Base-by-base conservation (phyloP, 371 early-diverging fungal genomes). In the Massospora cicadina region DNA sequence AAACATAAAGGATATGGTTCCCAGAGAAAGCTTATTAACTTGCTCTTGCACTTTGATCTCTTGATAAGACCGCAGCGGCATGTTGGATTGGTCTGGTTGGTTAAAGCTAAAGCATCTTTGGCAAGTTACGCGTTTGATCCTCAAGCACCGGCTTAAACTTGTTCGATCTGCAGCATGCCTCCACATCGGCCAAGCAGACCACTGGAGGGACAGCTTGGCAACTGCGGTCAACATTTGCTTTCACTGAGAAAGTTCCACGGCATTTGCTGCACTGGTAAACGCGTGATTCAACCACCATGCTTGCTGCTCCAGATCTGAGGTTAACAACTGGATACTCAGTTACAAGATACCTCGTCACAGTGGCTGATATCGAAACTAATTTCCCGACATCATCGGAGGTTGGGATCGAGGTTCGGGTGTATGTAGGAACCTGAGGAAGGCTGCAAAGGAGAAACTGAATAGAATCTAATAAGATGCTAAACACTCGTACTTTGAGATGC, bases 31-130 rank as follows among this genome's bases (percentile, higher is more conserved):
- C 65, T 76, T 75, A 54, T 74, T 79, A 0, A 81, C 76, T 56
- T 81, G 83, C 68, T 87, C 87, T 70, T 87, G 87, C 26, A 87
- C 71, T 62, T 81, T 81, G 58, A 81, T 74, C 61, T 81, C 81
- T 69, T 87, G 87, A 65, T 84, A 87, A 65, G 87, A 87, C 3
- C 74, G 74, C 62, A 84, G 84, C 2, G 69, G 69, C 23, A 68
- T 69, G 1, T 73, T 72, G 32, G 70, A 12, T 25, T 76, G 69
- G 21, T 74, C 78, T 72, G 33, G 7, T 30, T 13, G 56, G 55
- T 68, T 65, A 67, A 58, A 30, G 53, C 68, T n/a, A 53, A 60
- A 28, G 67, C 63, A 25, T 69, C 66, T 33, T 69, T 69, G 27
- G 61, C 64, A 56, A 86, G 79, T 54, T 65, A 67, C n/a, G 68